Base-by-base conservation (phyloP, 768 basidiomycete species). In the Termitomyces bulborhizus region DNA sequence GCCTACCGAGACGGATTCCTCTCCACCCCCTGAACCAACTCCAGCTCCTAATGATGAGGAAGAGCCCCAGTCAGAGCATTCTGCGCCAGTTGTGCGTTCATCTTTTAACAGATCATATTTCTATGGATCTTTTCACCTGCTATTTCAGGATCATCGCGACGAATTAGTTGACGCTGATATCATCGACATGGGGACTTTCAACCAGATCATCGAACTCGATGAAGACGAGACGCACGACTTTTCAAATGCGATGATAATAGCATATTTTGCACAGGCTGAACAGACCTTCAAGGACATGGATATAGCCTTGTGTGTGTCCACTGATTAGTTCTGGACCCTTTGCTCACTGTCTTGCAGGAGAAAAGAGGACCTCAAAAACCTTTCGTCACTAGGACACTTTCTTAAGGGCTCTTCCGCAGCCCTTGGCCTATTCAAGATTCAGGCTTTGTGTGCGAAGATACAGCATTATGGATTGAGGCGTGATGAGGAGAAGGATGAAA, bases 381-480 rank as follows among this genome's bases (percentile, higher is more conserved):
- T 99, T 16, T 87, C 90, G 2, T 71, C 74, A 16, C 77, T 88
- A 9, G 97, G 95, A 0, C 96, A 99, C 71, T 99, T 91, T 73
- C 84, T 98, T 66, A 99, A 98, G 71, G 96, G 96, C 46, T 98
- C 95, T 2, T 96, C 94, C 12, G 95, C 95, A 29, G 92, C 95
- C 2, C 79, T 99, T 44, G 96, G 97, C 27, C 82, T 95, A 31
- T 72, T 73, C 55, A 81, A 82, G 59, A 94, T 99, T 51, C 88
- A 92, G 67, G 78, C 73, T 15, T 85, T 86, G 26, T 98, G 96
- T 75, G 93, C 93, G 69, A 80, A 81, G 70, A 94, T 98, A 63
- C 95, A 98, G 71, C 83, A 95, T 69, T 87, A 85, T 62, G 93
- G 92, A 45, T 76, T 84, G 59, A 70, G 76, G 54, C 76, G 81